phyloP scores from a whole-genome alignment of 257 asterid species.

The Catharanthus roseus region DNA sequence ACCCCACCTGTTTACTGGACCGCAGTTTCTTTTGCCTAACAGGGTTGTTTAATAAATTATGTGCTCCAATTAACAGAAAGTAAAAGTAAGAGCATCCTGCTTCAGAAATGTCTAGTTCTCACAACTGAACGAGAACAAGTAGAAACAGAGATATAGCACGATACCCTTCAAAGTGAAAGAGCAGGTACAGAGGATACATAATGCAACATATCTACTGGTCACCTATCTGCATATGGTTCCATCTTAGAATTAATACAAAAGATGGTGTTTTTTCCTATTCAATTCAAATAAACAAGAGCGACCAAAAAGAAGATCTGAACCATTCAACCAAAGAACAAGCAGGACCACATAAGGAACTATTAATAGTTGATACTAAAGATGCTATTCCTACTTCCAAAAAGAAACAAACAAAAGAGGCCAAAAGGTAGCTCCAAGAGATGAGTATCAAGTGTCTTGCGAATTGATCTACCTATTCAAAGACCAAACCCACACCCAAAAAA shows the following conservation, averaged over 20 bases:
- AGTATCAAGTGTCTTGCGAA: slow-evolving; percentile 29
- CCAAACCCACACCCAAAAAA: slow-evolving; percentile 6
- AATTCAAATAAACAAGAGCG: slow-evolving; percentile 23
- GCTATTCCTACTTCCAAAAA: slow-evolving; percentile 27
- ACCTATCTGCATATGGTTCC: background rate
- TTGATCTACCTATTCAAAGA: slow-evolving; percentile 20
- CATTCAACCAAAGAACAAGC: slow-evolving; percentile 35
- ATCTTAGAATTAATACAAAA: background rate
- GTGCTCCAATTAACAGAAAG: background rate
- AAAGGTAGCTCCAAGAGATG: slow-evolving; percentile 33
- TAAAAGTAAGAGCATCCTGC: background rate
- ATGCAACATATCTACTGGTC: slow-evolving; percentile 5
- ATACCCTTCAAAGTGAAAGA: background rate
- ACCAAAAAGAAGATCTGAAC: slow-evolving; percentile 43
- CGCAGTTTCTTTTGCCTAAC: background rate
- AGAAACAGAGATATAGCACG: background rate
- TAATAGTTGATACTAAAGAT: slow-evolving; percentile 17
- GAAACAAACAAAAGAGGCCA: slow-evolving; percentile 58
- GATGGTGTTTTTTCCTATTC: background rate
- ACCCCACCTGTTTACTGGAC: background rate
- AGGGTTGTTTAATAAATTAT: background rate
- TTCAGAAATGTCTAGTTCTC: background rate
- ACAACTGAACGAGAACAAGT: background rate
- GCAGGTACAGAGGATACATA: background rate
- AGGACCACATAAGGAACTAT: slow-evolving; percentile 30